phyloP scores from a whole-genome alignment of 805 yeast genomes.

The Yarrowia sp. region DNA sequence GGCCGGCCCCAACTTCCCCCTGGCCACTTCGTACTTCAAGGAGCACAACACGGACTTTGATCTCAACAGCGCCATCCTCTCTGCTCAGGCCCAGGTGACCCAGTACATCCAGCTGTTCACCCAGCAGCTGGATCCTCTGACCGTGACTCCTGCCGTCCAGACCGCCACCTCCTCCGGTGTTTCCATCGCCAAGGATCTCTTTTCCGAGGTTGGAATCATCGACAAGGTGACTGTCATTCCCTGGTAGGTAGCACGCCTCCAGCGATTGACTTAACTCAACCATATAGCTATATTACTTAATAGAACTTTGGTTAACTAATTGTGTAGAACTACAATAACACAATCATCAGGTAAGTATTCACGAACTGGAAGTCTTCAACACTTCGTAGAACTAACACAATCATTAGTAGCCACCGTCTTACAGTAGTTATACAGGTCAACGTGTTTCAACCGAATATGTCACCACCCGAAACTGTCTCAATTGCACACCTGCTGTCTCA shows the following conservation, averaged over 20 bases:
- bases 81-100: conserved; percentile 27
- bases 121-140: conserved; percentile 26
- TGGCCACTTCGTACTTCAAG: conserved; percentile 31
- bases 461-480: too few relatives aligned
- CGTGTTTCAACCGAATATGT: too few relatives aligned
- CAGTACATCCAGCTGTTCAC: conserved; percentile 26
- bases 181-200: conserved; percentile 29
- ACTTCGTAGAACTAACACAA: too few relatives aligned
- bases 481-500: too few relatives aligned
- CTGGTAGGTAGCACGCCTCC: not conserved
- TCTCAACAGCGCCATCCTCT: conserved; percentile 33
- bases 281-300: not conserved
- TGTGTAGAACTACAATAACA: too few relatives aligned
- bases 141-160: conserved; percentile 28
- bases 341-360: too few relatives aligned
- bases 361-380: too few relatives aligned
- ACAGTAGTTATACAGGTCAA: too few relatives aligned
- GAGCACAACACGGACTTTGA: conserved; percentile 32
- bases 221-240: conserved; percentile 25
- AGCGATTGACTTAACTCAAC: not conserved
- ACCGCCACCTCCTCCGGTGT: conserved; percentile 28
- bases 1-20: conserved; percentile 31
- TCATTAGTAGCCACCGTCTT: too few relatives aligned
- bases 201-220: conserved; percentile 30
- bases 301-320: too few relatives aligned